Base-by-base conservation (phyloP, 2,329 filamentous ascomycete species). In the Pseudogymnoascus sp. region DNA sequence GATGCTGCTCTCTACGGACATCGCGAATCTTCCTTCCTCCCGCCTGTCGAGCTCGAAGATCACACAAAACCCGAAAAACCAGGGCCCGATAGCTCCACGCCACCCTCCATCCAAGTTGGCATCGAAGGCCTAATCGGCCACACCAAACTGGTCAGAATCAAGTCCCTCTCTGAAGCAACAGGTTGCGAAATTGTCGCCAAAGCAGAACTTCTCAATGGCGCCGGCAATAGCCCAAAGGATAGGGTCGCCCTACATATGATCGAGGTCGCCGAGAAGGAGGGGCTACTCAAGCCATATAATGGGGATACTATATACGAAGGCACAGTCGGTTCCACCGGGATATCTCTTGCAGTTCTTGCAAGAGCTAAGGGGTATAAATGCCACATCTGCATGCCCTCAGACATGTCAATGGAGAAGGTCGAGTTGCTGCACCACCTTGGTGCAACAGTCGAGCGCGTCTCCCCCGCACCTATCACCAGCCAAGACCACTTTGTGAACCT, bases 281-380 rank as follows among this genome's bases (percentile, higher is more conserved):
- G 92, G 1, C 79, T 92, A 15, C 77, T 99, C 52, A 82, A 81
- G 0, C 93, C 94, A 0, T 80, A 88, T 67, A 87, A 88, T 21
- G 93, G 93, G 64, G 94, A 99, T 74, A 95, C 90, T 45, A 92
- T 99, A 70, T 99, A 97, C 75, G 94, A 99, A 78, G 94, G 94
- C 67, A 99, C 94, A 1, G 92, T 96, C 13, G 94, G 94, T 64
- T 96, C 90, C 72, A 99, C 94, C 0, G 94, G 94, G 21, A 97
- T 99, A 69, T 97, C 92, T 13, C 81, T 99, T 8, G 94, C 94
- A 2, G 90, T 90, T 0, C 84, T 99, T 59, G 92, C 91, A 59
- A 84, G 92, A 68, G 92, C 94, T 21, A 84, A 87, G 74, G 94
- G 94, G 35, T 97, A 97, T 77, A 84, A 87, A 67, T 92, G 92